These are phyloP conservation scores for Rhypophila decipiens DNA, from an alignment of 495 filamentous ascomycete genomes.

Conservation along the genomic window DNA sequence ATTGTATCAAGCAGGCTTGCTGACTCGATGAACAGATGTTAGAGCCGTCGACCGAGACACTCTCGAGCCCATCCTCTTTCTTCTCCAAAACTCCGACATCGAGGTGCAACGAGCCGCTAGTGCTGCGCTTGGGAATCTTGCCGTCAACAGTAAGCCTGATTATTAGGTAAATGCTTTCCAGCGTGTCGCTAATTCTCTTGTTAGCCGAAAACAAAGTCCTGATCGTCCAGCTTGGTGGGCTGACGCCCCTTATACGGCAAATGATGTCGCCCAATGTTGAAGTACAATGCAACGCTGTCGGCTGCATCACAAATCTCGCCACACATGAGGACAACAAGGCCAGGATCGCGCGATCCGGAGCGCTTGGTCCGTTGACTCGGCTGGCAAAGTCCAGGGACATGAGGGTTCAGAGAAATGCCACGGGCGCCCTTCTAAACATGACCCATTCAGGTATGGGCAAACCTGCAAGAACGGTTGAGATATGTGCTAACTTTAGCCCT, in stretches of 20 bases:
- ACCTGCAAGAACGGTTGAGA: not conserved
- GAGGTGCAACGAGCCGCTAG: conserved; percentile 97
- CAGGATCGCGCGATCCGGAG: conserved; percentile 93
- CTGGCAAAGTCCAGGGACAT: conserved; percentile 97
- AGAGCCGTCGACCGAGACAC: conserved; percentile 92
- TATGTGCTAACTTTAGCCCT: conserved; percentile 21
- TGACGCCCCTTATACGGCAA: conserved; percentile 88
- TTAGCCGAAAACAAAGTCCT: conserved; percentile 96
- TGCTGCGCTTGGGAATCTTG: conserved; percentile 90
- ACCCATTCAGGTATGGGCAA: conserved; percentile 82
- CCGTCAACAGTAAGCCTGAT: conserved; percentile 76
- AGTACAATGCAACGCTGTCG: conserved; percentile 97
- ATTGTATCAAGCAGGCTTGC: conserved; percentile 1
- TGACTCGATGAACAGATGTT: conserved; percentile 61
- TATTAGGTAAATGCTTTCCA: not conserved
- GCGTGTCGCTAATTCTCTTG: conserved; percentile 36
- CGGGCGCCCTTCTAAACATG: conserved; percentile 95
- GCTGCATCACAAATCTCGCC: conserved; percentile 95
- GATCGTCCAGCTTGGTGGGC: conserved; percentile 86
- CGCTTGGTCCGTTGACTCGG: conserved; percentile 80
- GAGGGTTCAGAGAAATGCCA: conserved; percentile 96
- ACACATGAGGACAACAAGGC: conserved; percentile 99
- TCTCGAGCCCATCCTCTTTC: conserved; percentile 88
- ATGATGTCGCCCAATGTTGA: conserved; percentile 99
- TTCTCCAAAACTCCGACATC: conserved; percentile 90